Percentiles rank a stretch among this genome's conserved stretches.
Conservation (phyloP, 495 filamentous ascomycete genomes). For the Daldinia grandis region DNA sequence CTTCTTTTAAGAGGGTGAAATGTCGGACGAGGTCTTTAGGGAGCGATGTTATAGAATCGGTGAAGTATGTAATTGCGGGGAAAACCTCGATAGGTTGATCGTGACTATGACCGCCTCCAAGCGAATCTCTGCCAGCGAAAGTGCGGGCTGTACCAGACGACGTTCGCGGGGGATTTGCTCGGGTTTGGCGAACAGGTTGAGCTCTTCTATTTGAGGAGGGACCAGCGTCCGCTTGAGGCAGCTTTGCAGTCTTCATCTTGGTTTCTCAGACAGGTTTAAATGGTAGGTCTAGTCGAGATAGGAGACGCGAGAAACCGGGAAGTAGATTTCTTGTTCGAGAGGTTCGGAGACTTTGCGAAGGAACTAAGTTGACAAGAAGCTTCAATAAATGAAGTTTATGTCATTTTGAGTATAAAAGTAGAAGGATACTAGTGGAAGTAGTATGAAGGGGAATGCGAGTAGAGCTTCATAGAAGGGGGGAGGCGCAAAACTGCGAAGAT, state of each 20-base stretch:
- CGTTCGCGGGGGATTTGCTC: constrained; percentile 61
- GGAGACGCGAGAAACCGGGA: constrained; percentile 6
- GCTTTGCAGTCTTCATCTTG: constrained; percentile 64
- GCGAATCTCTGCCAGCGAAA: constrained; percentile 50
- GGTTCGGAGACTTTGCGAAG: constrained; percentile 22
- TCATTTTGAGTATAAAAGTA: constrained; percentile 41
- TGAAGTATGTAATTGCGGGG: constrained; percentile 92
- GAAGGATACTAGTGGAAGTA: constrained; percentile 17
- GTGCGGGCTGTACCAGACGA: constrained; percentile 54
- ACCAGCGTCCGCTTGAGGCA: constrained; percentile 50
- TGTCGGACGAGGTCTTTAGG: constrained; percentile 94
- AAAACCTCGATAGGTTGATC: constrained; percentile 73
- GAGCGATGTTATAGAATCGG: constrained; percentile 89
- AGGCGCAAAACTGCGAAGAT: constrained; percentile 40
- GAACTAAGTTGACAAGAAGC: constrained; percentile 36
- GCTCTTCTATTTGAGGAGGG: constrained; percentile 61
- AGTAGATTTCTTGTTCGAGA: constrained; percentile 22
- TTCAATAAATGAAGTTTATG: constrained; percentile 44
- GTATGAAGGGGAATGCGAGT: constrained; percentile 25
- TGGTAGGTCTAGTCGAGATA: constrained; percentile 11
- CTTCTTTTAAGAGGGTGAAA: constrained; percentile 93
- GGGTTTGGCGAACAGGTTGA: constrained; percentile 68
- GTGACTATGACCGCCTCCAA: constrained; percentile 52
- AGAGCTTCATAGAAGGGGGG: constrained; percentile 24
- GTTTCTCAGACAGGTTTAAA: constrained; percentile 5